Evolutionary conservation across 306 rosid species (phyloP).

Genomic region (Cicer bijugum): DNA sequence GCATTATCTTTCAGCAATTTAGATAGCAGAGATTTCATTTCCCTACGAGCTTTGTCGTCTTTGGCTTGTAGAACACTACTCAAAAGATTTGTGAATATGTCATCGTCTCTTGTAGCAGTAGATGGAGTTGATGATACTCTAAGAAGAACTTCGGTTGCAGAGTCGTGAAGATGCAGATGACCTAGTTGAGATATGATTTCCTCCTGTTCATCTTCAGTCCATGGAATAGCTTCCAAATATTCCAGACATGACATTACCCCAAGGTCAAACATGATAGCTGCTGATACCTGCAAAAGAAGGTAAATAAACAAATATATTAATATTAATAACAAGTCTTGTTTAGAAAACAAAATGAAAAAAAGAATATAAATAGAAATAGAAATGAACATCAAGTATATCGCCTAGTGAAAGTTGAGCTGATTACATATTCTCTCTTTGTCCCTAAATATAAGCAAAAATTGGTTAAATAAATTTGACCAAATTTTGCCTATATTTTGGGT

Average conservation of each 20-base stretch:
- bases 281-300: conserved; percentile 65
- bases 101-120: conserved; percentile 59
- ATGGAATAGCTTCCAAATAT: conserved; percentile 84
- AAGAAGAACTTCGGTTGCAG: conserved; percentile 56
- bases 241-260: conserved; percentile 78
- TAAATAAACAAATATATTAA: not conserved
- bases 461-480: too few relatives aligned
- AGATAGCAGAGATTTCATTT: conserved; percentile 73
- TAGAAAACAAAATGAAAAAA: not conserved
- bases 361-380: not conserved
- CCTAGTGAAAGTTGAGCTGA: not conserved
- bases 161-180: conserved; percentile 67
- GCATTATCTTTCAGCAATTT: conserved; percentile 72
- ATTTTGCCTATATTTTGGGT: too few relatives aligned
- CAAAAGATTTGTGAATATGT: conserved; percentile 57
- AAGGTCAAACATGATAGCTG: conserved; percentile 81
- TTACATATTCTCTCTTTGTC: not conserved
- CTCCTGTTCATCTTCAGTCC: conserved; percentile 83
- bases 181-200: conserved; percentile 63
- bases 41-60: conserved; percentile 85
- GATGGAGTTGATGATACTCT: conserved; percentile 74
- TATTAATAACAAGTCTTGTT: not conserved
- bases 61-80: conserved; percentile 82
- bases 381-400: conserved; percentile 7
- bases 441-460: not conserved